These are phyloP conservation scores for Amylocystis lapponica DNA, from an alignment of 768 basidiomycete species.

Conservation along the genomic window DNA sequence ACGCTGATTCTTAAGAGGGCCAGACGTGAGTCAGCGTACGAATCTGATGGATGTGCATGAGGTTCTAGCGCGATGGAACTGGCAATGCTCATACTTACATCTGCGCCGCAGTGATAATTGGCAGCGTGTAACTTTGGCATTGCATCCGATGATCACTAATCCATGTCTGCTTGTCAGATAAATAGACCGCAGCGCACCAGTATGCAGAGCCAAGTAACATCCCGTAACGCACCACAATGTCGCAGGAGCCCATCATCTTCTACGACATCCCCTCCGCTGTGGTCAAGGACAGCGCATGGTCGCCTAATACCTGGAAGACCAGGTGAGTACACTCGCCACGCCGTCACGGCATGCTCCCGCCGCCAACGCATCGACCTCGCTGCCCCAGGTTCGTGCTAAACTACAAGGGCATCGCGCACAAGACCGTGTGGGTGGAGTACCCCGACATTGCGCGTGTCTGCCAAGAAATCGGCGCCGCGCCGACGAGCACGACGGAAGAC, in stretches of 20 bases:
- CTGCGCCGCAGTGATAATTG: too few species aligned
- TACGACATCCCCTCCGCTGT: constrained; percentile 16
- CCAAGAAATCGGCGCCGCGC: constrained; percentile 31
- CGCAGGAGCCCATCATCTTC: constrained; percentile 14
- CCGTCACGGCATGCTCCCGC: neutral
- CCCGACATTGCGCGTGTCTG: constrained; percentile 38
- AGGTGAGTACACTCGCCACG: constrained; percentile 22
- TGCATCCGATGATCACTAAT: too few species aligned
- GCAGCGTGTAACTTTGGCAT: too few species aligned
- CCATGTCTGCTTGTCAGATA: too few species aligned
- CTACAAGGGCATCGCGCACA: constrained; percentile 37
- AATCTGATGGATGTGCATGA: too few species aligned
- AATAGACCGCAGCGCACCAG: too few species aligned
- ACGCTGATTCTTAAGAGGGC: too few species aligned
- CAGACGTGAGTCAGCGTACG: too few species aligned
- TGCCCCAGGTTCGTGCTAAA: constrained; percentile 27
- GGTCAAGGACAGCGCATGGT: constrained; percentile 8
- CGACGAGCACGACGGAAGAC: constrained; percentile 26
- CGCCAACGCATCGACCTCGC: neutral
- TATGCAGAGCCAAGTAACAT: too few species aligned
- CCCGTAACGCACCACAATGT: too few species aligned
- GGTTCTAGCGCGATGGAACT: too few species aligned
- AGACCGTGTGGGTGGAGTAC: constrained; percentile 47
- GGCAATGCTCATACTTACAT: too few species aligned
- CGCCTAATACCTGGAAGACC: constrained; percentile 18